Conservation (phyloP, 2,329 filamentous ascomycete genomes). For the Colletotrichum tanaceti region DNA sequence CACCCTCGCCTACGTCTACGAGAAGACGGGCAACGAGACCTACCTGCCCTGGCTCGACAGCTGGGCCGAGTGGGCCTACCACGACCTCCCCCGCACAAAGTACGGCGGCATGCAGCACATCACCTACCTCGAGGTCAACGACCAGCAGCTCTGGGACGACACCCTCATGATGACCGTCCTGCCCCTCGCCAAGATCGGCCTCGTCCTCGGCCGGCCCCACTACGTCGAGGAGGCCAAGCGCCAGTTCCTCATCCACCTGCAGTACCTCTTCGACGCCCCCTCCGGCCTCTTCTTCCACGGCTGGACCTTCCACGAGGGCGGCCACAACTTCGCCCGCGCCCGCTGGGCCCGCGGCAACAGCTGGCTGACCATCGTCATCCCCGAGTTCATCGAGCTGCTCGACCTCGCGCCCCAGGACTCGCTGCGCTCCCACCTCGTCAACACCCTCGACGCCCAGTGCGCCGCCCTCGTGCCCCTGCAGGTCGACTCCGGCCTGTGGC, state of each 20-base stretch:
- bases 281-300: slow-evolving; percentile 85
- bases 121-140: slow-evolving; percentile 77
- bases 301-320: slow-evolving; percentile 79
- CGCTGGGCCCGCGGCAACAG: slow-evolving; percentile 72
- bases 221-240: slow-evolving; percentile 83
- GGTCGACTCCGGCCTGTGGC: slow-evolving; percentile 73
- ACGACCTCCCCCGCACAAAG: slow-evolving; percentile 77
- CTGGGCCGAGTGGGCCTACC: slow-evolving; percentile 87
- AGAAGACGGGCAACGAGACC: slow-evolving; percentile 74
- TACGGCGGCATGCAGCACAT: slow-evolving; percentile 81
- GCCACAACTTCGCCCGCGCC: slow-evolving; percentile 70
- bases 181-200: slow-evolving; percentile 82
- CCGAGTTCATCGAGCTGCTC: slow-evolving; percentile 81
- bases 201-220: slow-evolving; percentile 74
- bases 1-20: slow-evolving; percentile 81
- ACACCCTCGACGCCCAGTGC: slow-evolving; percentile 76
- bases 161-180: slow-evolving; percentile 90
- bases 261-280: slow-evolving; percentile 79
- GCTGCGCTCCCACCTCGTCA: slow-evolving; percentile 68
- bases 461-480: slow-evolving; percentile 72
- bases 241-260: slow-evolving; percentile 81
- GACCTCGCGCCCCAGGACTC: slow-evolving; percentile 72
- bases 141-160: slow-evolving; percentile 85
- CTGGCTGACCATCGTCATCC: slow-evolving; percentile 87
- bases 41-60: slow-evolving; percentile 82